Conservation (phyloP, 176 grass and related monocot genomes). For the Juncus inflexus region DNA sequence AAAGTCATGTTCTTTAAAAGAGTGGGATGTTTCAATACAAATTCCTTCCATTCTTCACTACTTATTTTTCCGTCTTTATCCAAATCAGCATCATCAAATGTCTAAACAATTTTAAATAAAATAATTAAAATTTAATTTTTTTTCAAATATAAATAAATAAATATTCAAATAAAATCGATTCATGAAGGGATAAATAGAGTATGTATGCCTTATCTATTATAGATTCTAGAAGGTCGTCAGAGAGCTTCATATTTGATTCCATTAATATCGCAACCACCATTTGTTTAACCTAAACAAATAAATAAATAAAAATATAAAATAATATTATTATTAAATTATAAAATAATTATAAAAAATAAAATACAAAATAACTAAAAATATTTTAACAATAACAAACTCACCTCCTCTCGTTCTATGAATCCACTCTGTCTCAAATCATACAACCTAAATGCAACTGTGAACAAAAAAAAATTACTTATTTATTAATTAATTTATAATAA, state of each 20-base stretch:
- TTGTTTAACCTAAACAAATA: slow-evolving; percentile 68
- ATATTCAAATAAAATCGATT: not conserved
- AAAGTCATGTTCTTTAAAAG: slow-evolving; percentile 90
- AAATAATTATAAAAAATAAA: slow-evolving; percentile 10
- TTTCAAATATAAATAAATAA: too few relatives aligned
- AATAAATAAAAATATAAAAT: not conserved
- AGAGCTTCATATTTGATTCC: slow-evolving; percentile 59
- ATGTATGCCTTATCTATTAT: slow-evolving; percentile 63
- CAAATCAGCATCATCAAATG: slow-evolving; percentile 76
- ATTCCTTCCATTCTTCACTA: slow-evolving; percentile 78
- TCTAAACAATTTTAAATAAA: slow-evolving; percentile 35
- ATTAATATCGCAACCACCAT: slow-evolving; percentile 82
- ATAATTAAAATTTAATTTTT: not conserved
- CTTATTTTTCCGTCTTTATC: slow-evolving; percentile 75
- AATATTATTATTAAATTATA: not conserved
- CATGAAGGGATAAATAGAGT: not conserved
- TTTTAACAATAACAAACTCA: slow-evolving; percentile 24
- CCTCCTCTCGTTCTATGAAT: slow-evolving; percentile 80
- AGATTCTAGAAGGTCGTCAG: slow-evolving; percentile 58
- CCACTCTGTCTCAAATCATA: slow-evolving; percentile 85
- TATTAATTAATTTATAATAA: not conserved
- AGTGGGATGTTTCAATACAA: slow-evolving; percentile 51
- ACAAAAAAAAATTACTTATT: not conserved
- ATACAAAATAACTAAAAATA: not conserved
- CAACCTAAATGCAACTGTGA: slow-evolving; percentile 81